These are phyloP conservation scores for Mucor racemosus DNA, from an alignment of 371 early-diverging fungal species.

Conservation along the genomic window DNA sequence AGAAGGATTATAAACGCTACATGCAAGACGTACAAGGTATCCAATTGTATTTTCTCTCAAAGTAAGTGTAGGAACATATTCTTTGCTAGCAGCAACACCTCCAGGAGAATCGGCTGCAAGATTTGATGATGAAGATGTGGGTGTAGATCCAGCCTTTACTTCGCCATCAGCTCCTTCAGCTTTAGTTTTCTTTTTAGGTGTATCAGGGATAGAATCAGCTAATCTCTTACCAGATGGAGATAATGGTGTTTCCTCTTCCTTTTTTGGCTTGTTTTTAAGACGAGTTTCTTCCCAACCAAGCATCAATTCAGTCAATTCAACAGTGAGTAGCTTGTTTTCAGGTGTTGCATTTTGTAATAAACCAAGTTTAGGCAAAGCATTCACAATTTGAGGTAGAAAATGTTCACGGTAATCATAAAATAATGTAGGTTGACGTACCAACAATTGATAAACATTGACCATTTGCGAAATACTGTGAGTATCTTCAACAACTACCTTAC, in stretches of 20 bases:
- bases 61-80: conserved; percentile 58
- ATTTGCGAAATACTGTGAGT: conserved; percentile 87
- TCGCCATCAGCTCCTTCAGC: conserved; percentile 17
- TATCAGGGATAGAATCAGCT: conserved; percentile 9
- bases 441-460: conserved; percentile 86
- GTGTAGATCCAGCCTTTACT: background rate
- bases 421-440: conserved; percentile 86
- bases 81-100: conserved; percentile 21
- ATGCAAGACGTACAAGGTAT: conserved; percentile 77
- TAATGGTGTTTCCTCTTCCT: background rate
- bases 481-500: conserved; percentile 89
- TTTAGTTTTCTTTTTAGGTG: conserved; percentile 19
- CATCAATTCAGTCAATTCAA: conserved; percentile 89
- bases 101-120: no score
- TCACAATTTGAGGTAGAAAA: conserved; percentile 89
- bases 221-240: conserved; percentile 24
- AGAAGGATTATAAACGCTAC: conserved; percentile 62
- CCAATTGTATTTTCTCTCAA: conserved; percentile 71
- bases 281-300: conserved; percentile 85
- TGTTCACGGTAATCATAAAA: conserved; percentile 89
- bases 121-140: background rate
- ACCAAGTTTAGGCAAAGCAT: conserved; percentile 87
- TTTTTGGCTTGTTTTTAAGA: conserved; percentile 25
- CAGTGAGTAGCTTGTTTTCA: conserved; percentile 85
- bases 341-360: conserved; percentile 84